Base-by-base conservation (phyloP, 129 eudicot species). In the Centrapalus pauciflorus region DNA sequence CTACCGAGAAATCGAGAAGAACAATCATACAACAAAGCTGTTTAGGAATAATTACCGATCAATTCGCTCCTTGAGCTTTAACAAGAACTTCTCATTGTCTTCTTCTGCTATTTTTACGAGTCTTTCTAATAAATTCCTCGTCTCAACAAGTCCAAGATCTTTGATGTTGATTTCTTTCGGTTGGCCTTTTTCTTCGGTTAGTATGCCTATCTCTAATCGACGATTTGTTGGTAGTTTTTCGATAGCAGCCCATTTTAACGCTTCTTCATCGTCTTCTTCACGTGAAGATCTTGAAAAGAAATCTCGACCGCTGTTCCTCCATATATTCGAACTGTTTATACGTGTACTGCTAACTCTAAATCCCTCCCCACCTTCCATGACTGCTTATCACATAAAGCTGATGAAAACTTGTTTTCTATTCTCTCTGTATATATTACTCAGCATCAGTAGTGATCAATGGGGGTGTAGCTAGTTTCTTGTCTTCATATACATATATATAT, bases 221-320 rank as follows among this genome's bases (percentile, higher is more conserved):
- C 66, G 72, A 45, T 67, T 77, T 0, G 97, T 90, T 29, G 97
- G 97, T 5, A 90, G 80, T 59, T 80, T 87, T 51, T 84, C 85
- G 2, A 90, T 67, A 10, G 97, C 95, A 30, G 95, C 97, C 97
- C 97, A 90, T 77, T 66, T 87, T 23, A 90, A 51, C 0, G 95
- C 92, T 33, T 87, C 92, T 74, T 90, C 97, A 20, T 90, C 97
- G n/a, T 87, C 88, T 32, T 76, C 80, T 8, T 74, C 64, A 35
- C 40, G 69, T 11, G 82, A 66, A 64, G 90, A 85, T 32, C 57
- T 56, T 4, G 96, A 86, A 68, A 89, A 85, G 5, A 83, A 50
- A 10, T 90, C 97, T 52, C 79, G 64, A 10, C 78, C 83, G 57
- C 78, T 84, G 41, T 68, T 77, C 46, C 96, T 79, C 84, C 95